These are phyloP conservation scores for Acer negundo DNA, from an alignment of 345 rosid species.

Conservation along the genomic window DNA sequence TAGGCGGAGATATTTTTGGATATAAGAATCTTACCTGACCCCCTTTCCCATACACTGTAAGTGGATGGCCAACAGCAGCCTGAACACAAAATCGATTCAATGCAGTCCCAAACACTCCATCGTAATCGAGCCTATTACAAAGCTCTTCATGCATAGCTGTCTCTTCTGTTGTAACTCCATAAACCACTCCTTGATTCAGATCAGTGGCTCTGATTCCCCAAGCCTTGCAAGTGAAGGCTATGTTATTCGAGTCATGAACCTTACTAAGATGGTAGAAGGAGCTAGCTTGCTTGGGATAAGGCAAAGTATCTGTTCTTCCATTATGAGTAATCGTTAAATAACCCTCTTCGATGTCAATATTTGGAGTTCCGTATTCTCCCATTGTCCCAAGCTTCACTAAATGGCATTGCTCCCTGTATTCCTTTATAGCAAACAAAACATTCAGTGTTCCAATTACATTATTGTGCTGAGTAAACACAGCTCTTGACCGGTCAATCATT, in stretches of 20 bases:
- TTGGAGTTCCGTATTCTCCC: conserved; percentile 99
- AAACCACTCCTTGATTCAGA: conserved; percentile 96
- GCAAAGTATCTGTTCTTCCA: conserved; percentile 91
- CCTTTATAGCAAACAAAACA: conserved; percentile 94
- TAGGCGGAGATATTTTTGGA: neutral
- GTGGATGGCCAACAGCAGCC: conserved; percentile 95
- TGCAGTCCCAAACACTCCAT: conserved; percentile 95
- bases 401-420: conserved; percentile 85
- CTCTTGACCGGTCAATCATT: conserved; percentile 94
- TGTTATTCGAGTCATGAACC: conserved; percentile 94
- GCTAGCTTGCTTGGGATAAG: conserved; percentile 98
- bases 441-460: conserved; percentile 94
- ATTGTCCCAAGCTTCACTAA: conserved; percentile 94
- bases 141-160: conserved; percentile 90
- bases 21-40: conserved; percentile 70
- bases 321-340: conserved; percentile 90
- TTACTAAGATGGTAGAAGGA: conserved; percentile 98
- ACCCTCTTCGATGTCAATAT: conserved; percentile 97
- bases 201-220: conserved; percentile 99
- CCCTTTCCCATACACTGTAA: conserved; percentile 95
- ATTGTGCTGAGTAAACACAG: conserved; percentile 87
- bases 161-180: conserved; percentile 91
- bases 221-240: conserved; percentile 98
- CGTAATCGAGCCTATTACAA: conserved; percentile 82
- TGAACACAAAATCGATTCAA: conserved; percentile 95